Evolutionary conservation across 2,329 filamentous ascomycete genomes (phyloP), one percentile per base, ranked within the genome.

Genomic region (Rutstroemia sp.): DNA sequence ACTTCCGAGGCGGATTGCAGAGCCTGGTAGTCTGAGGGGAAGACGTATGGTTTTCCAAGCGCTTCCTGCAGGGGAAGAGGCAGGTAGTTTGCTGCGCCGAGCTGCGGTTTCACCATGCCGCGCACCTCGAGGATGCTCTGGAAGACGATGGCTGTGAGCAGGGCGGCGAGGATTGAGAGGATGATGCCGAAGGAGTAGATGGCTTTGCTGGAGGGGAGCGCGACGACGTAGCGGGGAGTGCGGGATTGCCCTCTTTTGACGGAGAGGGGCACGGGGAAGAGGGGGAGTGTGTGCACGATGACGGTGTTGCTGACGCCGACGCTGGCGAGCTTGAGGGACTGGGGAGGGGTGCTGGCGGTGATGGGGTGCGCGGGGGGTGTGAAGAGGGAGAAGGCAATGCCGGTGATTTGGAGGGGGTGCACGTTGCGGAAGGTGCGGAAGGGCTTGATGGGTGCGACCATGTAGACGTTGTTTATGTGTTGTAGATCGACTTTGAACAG

Each of bases 401-500:
- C 76, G 3, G 83, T 84, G 63, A 86, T 83, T 61, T 79, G 78
- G 40, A 76, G 73, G 3, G 75, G 75, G 65, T 86, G 82, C 12
- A 79, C 80, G 21, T 75, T 71, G 58, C 76, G 77, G 60, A 86
- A 69, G 2, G 77, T 79, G 50, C 73, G 69, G 58, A 85, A 74
- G 1, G 78, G 75, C 58, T 78, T 71, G 40, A 85, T 73, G 58
- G 80, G 73, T 55, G 73, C 66, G 45, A 84, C 71, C 38, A 84
- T 69, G 42, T 78, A 75, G 48, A 82, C 69, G 8, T 70, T 69
- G 21, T 69, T 69, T 34, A 75, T 70, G 17, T 72, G 68, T 57
- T 75, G 75, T 68, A 89, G 88, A 61, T 95, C 87, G 57, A 95
- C 74, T 0, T 89, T 92, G 70, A 86, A 87, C 27, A 96, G 74